phyloP scores from a whole-genome alignment of 164 flowering plant species.

The Echeveria elegans region DNA sequence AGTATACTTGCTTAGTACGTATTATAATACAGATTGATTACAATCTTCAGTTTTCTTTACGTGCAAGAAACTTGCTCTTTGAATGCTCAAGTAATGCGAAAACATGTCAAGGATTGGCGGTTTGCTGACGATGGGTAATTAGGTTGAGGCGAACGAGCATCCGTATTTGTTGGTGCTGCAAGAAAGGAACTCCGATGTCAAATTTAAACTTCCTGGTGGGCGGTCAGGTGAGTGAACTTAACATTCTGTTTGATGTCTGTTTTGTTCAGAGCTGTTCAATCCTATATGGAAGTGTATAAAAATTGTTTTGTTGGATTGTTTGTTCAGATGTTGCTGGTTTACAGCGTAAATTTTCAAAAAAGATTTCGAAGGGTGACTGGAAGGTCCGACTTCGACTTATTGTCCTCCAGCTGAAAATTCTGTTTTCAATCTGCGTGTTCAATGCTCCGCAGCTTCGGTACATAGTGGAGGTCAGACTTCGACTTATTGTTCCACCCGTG shows the following conservation, averaged over 20 bases:
- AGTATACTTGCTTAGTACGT: too few species aligned
- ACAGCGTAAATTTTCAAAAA: slow-evolving; percentile 59
- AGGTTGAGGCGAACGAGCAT: slow-evolving; percentile 75
- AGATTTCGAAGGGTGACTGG: slow-evolving; percentile 51
- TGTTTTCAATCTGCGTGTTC: slow-evolving; percentile 11
- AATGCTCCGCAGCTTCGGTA: slow-evolving; percentile 76
- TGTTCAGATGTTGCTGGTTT: slow-evolving; percentile 52
- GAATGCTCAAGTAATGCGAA: neutral
- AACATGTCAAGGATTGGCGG: too few species aligned
- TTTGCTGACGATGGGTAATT: slow-evolving; percentile 8
- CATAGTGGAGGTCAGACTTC: slow-evolving; percentile 80
- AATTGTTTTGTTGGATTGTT: neutral
- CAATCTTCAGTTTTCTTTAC: too few species aligned
- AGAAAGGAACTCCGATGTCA: slow-evolving; percentile 52
- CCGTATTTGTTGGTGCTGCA: slow-evolving; percentile 73
- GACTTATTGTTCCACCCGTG: slow-evolving; percentile 47
- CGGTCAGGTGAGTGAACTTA: slow-evolving; percentile 43
- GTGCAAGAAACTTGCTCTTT: too few species aligned
- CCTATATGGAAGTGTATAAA: too few species aligned
- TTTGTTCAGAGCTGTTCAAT: neutral
- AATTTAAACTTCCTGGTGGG: slow-evolving; percentile 78
- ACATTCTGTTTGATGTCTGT: neutral
- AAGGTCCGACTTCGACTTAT: slow-evolving; percentile 34
- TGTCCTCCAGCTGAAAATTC: too few species aligned
- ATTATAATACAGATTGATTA: too few species aligned